These are phyloP conservation scores for Amanita thiersii DNA, from an alignment of 768 basidiomycete species.

Conservation along the genomic window DNA sequence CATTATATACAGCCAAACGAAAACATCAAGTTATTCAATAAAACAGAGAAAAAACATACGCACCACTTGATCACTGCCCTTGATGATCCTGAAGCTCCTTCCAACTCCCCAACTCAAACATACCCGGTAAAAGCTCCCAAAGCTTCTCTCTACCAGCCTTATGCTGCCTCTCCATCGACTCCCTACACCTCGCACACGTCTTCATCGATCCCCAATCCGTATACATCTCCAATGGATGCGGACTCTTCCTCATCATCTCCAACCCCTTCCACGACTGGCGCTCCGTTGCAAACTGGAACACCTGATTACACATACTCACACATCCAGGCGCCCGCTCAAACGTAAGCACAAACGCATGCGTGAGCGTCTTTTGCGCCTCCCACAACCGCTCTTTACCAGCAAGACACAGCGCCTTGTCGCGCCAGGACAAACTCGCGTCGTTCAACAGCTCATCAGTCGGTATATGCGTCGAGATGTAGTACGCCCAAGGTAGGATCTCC, in stretches of 20 bases:
- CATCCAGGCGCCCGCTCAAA: conserved; percentile 24
- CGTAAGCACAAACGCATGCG: conserved; percentile 29
- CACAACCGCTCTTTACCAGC: conserved; percentile 31
- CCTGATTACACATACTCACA: conserved; percentile 16
- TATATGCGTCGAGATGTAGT: conserved; percentile 36
- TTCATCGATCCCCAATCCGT: conserved; percentile 23
- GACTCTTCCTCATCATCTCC: conserved; percentile 24
- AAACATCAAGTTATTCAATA: background rate
- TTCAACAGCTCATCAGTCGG: conserved; percentile 23
- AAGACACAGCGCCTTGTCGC: conserved; percentile 31
- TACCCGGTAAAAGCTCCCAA: conserved; percentile 26
- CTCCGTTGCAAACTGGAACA: conserved; percentile 16
- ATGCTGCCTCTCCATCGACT: conserved; percentile 22
- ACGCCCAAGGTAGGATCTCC: conserved; percentile 36
- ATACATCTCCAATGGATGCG: conserved; percentile 31
- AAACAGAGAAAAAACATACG: background rate
- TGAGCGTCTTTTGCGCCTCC: conserved; percentile 28
- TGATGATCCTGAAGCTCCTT: conserved; percentile 27
- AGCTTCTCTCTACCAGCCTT: conserved; percentile 25
- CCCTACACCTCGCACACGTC: conserved; percentile 24
- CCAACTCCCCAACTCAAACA: conserved; percentile 32
- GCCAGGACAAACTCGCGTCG: conserved; percentile 29
- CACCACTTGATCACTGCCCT: conserved; percentile 2
- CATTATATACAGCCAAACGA: background rate
- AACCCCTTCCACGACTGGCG: conserved; percentile 21